Evolutionary conservation across 306 rosid species (phyloP).

Genomic region (Castanopsis chinensis): DNA sequence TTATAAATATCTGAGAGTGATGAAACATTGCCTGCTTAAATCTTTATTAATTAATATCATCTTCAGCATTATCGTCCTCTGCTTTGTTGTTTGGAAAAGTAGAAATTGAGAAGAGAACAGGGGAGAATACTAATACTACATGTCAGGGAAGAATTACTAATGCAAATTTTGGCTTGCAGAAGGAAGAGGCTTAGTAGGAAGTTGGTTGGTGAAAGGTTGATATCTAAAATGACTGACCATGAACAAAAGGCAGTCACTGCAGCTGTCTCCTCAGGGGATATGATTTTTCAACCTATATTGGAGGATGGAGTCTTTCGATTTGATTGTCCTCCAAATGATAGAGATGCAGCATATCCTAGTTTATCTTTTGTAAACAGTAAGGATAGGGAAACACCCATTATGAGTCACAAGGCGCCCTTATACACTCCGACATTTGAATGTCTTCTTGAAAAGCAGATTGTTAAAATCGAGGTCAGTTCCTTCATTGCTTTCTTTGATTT

Average conservation of each 20-base stretch:
- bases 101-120: too few species aligned
- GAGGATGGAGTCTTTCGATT: slow-evolving; percentile 82
- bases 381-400: slow-evolving; percentile 56
- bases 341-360: slow-evolving; percentile 70
- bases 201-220: slow-evolving; percentile 26
- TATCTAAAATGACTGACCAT: slow-evolving; percentile 46
- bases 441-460: slow-evolving; percentile 58
- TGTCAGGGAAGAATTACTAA: too few species aligned
- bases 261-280: slow-evolving; percentile 51
- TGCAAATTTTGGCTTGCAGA: slow-evolving; percentile 36
- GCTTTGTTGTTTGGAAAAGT: too few species aligned
- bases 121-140: too few species aligned
- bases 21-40: too few species aligned
- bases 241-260: slow-evolving; percentile 31
- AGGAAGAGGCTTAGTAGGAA: slow-evolving; percentile 37
- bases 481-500: background rate
- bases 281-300: slow-evolving; percentile 71
- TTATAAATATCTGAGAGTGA: too few species aligned
- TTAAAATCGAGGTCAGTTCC: slow-evolving; percentile 68
- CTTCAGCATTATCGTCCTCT: too few species aligned
- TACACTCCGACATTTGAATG: slow-evolving; percentile 61
- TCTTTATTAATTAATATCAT: too few species aligned
- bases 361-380: slow-evolving; percentile 57
- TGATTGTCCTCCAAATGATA: slow-evolving; percentile 71
- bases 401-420: slow-evolving; percentile 46